A percentile compares a stretch with the other conserved stretches of the same genome.
These are phyloP conservation scores for Colletotrichum paranaense DNA, from an alignment of 2,329 filamentous ascomycete genomes.

Conservation along the genomic window DNA sequence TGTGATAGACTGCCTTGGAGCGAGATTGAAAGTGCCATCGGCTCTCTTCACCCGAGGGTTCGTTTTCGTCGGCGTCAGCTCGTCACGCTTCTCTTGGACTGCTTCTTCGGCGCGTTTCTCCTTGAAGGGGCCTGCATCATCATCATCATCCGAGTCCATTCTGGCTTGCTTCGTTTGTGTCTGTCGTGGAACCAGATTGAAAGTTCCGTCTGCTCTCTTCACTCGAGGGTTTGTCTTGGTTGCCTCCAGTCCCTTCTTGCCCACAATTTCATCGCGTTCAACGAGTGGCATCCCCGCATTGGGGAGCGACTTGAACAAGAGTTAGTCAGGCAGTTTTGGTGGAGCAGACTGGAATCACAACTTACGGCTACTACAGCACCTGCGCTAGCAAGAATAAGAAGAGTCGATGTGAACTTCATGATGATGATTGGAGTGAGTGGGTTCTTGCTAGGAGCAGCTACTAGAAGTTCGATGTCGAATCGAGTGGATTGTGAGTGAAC, in stretches of 20 bases:
- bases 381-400: background rate
- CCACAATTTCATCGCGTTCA: background rate
- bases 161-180: background rate
- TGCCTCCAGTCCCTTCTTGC: background rate
- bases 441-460: background rate
- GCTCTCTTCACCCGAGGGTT: background rate
- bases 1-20: background rate
- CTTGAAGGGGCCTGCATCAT: background rate
- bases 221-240: background rate
- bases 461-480: background rate
- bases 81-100: background rate
- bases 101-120: background rate
- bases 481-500: background rate
- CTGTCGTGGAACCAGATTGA: background rate
- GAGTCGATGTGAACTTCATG: background rate
- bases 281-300: background rate
- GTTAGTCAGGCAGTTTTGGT: background rate
- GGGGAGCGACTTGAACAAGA: background rate
- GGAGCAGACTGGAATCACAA: background rate
- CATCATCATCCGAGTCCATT: background rate
- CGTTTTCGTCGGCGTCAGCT: background rate
- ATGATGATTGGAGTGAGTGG: background rate
- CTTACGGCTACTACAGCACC: background rate
- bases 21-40: background rate
- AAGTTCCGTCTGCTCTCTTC: background rate